Base-by-base conservation (phyloP, 345 rosid species). In the Populus ilicifolia region DNA sequence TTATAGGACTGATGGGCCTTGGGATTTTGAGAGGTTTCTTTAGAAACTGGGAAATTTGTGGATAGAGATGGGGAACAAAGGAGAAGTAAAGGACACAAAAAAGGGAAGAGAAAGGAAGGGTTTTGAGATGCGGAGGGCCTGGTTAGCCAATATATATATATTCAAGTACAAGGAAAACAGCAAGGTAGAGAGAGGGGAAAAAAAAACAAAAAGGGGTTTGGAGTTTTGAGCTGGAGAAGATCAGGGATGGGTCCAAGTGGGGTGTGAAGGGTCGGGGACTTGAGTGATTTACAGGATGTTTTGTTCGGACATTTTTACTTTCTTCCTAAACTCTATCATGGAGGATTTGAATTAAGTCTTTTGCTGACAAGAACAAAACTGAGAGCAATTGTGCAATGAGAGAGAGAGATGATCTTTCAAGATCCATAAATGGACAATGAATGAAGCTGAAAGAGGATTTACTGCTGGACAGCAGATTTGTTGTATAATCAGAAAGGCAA, bases 221-320 rank as follows among this genome's bases (percentile, higher is more conserved):
- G 84, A 66, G 72, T 46, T n/a, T 17, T 63, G 77, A 75, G 87
- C 20, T 21, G 70, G 67, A 67, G 70, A 76, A 77, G 64, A 84
- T 77, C 80, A 75, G 82, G 64, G 35, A 73, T 43, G 84, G 85
- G 87, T 54, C 85, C 88, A 29, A 35, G 38, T 62, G 50, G 56
- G 36, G 18, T 68, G 48, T 25, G 80, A 35, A 17, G 59, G 43
- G 59, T 35, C 30, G n/a, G 77, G 79, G 73, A 70, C 44, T 72
- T 70, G 71, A 83, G 84, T 80, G 83, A 83, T 52, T 81, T 68
- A 76, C 89, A 80, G 87, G 83, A 71, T 69, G 17, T 39, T 73
- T 78, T 85, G 75, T 79, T 50, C 78, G 69, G 41, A 73, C 46
- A 3, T 76, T 75, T 71, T 62, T 2, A 23, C 63, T 52, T 25